A percentile compares a stretch with the other conserved stretches of the same genome.
These are phyloP conservation scores for Hibiscus syriacus DNA, from an alignment of 345 rosid species.

Conservation along the genomic window DNA sequence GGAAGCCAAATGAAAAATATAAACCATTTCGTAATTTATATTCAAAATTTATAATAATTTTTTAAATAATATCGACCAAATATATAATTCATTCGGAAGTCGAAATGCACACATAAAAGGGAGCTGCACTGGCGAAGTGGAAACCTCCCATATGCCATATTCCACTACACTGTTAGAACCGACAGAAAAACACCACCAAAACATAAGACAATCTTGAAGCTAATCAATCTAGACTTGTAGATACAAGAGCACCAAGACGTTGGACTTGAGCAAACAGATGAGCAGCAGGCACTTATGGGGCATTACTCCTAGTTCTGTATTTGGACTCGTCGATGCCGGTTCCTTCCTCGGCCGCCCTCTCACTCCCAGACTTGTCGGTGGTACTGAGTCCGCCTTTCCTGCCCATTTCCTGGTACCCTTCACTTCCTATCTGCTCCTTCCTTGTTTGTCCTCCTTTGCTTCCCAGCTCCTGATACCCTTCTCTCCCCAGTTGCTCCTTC, in stretches of 20 bases:
- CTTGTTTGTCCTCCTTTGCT: slow-evolving; percentile 56
- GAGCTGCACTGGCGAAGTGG: not conserved
- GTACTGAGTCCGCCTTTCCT: slow-evolving; percentile 63
- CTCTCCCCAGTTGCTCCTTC: slow-evolving; percentile 56
- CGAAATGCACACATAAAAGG: not conserved
- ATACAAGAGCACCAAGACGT: too few relatives aligned
- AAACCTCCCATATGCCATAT: not conserved
- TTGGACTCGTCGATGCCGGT: slow-evolving; percentile 62
- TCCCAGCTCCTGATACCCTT: slow-evolving; percentile 54
- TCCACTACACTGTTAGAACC: not conserved
- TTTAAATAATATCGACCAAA: too few relatives aligned
- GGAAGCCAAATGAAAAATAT: too few relatives aligned
- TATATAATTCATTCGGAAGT: not conserved
- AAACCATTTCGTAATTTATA: too few relatives aligned
- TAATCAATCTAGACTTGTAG: too few relatives aligned
- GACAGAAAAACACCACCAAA: not conserved
- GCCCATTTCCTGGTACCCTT: slow-evolving; percentile 76
- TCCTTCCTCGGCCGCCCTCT: slow-evolving; percentile 55
- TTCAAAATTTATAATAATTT: too few relatives aligned
- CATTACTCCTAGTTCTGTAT: slow-evolving; percentile 22
- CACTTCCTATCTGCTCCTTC: slow-evolving; percentile 61
- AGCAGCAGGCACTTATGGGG: too few relatives aligned
- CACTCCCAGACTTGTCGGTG: slow-evolving; percentile 49
- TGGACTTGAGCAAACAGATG: too few relatives aligned
- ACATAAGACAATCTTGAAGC: too few relatives aligned